Conservation (phyloP, 805 yeast genomes). For the Soucietia sequanensis region DNA sequence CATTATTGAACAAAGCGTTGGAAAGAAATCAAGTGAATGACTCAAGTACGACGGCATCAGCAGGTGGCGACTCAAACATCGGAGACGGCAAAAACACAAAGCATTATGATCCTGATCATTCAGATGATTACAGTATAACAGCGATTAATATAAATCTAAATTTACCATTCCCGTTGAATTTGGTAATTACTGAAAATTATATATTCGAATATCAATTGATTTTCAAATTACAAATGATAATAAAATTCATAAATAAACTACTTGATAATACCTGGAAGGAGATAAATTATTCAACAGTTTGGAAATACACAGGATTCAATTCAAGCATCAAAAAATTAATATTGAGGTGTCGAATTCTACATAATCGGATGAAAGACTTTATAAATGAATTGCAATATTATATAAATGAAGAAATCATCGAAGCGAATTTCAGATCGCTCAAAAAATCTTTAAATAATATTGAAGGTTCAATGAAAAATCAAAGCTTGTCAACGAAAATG, state of each 20-base stretch:
- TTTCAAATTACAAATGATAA: slow-evolving; percentile 64
- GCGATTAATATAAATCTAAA: slow-evolving; percentile 54
- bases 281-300: slow-evolving; percentile 58
- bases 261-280: slow-evolving; percentile 73
- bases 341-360: slow-evolving; percentile 52
- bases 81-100: background rate
- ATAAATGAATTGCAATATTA: slow-evolving; percentile 54
- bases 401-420: slow-evolving; percentile 58
- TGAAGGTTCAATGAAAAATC: slow-evolving; percentile 4
- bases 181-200: slow-evolving; percentile 68
- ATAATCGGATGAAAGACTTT: slow-evolving; percentile 56
- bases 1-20: slow-evolving; percentile 43
- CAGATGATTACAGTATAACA: slow-evolving; percentile 45
- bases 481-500: slow-evolving; percentile 1
- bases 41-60: slow-evolving; percentile 5
- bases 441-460: slow-evolving; percentile 14
- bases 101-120: slow-evolving; percentile 21
- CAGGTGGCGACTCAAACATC: background rate
- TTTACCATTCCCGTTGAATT: slow-evolving; percentile 86
- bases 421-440: slow-evolving; percentile 51
- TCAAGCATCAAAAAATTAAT: slow-evolving; percentile 52
- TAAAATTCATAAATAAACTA: slow-evolving; percentile 60
- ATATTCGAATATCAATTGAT: slow-evolving; percentile 76
- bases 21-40: slow-evolving; percentile 16
- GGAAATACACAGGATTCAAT: slow-evolving; percentile 55